Base-by-base conservation (phyloP, 129 eudicot genomes). In the Sambucus nigra region DNA sequence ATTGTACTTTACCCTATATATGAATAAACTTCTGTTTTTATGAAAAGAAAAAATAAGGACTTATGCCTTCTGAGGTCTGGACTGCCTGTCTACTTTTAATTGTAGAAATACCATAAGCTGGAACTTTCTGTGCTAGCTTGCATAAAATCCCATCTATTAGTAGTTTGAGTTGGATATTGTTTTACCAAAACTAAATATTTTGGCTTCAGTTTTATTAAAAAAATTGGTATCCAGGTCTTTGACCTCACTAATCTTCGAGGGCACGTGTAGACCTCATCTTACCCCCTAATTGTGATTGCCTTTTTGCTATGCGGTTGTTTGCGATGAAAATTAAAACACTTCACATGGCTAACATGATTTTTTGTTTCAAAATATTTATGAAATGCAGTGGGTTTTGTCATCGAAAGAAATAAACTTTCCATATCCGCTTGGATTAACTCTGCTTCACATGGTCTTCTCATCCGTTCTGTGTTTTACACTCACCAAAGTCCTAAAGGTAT, bases 391-490 rank as follows among this genome's bases (percentile, higher is more conserved):
- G 95, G 95, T 86, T 62, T 67, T 91, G 73, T 86, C 99, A 54
- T 91, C 95, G 16, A 86, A 86, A 77, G 95, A 86, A 65, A 82
- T 86, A 60, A 91, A 91, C 69, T 91, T 91, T 62, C 99, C 99
- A 8, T 86, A 86, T 57, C 99, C 99, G 47, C 99, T 91, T 65
- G 99, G 87, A 47, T 66, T 91, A 68, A 86, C 95, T 21, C 94
- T 91, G 23, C 84, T 86, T 69, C 99, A 91, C 73, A 91, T 82
- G 99, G 68, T 82, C 35, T 91, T 91, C 75, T 91, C 98, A 42
- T 91, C 95, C 26, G 89, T 82, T 32, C 53, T 91, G 14, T 85
- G 98, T 63, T 85, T 85, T 72, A 55, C 68, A 65, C 72, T 91
- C 54, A 82, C 91, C 70, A 91, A 77, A 67, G 86, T 79, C 57